phyloP scores from a whole-genome alignment of 208 protist genomes.

The Wallacemonas rigidus region DNA sequence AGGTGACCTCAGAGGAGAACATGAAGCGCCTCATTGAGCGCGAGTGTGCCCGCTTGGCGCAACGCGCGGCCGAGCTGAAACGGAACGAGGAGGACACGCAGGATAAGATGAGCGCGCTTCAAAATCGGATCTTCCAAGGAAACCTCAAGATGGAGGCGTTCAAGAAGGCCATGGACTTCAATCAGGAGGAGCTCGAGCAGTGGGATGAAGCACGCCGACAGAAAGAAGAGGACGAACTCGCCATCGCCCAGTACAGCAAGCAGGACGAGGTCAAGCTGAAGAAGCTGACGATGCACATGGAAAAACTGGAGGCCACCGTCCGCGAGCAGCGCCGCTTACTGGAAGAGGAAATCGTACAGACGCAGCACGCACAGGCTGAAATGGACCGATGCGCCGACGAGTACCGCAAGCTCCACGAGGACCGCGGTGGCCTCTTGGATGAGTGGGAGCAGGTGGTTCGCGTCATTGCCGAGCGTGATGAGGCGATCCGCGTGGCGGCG shows the following conservation, averaged over 20 bases:
- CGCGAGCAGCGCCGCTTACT: slow-evolving; percentile 54
- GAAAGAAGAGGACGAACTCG: slow-evolving; percentile 94
- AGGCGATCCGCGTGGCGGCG: slow-evolving; percentile 72
- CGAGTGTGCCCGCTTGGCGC: slow-evolving; percentile 75
- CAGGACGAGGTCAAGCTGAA: slow-evolving; percentile 88
- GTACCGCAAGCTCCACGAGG: slow-evolving; percentile 88
- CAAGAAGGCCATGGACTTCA: slow-evolving; percentile 90
- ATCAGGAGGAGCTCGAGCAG: slow-evolving; percentile 95
- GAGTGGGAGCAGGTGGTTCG: slow-evolving; percentile 91
- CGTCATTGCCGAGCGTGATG: slow-evolving; percentile 87
- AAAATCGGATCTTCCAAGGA: slow-evolving; percentile 89
- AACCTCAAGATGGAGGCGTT: slow-evolving; percentile 93
- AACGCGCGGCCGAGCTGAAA: slow-evolving; percentile 56
- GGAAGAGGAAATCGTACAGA: slow-evolving; percentile 82
- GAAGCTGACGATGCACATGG: slow-evolving; percentile 78
- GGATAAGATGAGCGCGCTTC: slow-evolving; percentile 64
- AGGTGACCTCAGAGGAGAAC: slow-evolving; percentile 92
- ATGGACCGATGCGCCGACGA: slow-evolving; percentile 92
- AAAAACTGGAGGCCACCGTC: slow-evolving; percentile 72
- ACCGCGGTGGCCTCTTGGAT: slow-evolving; percentile 84
- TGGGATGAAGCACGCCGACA: slow-evolving; percentile 92
- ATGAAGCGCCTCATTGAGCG: slow-evolving; percentile 88
- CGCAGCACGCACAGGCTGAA: slow-evolving; percentile 88
- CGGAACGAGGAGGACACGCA: slow-evolving; percentile 56
- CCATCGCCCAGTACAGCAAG: slow-evolving; percentile 88